phyloP scores from a whole-genome alignment of 78 protist genomes.

The Isochrysis galbana region DNA sequence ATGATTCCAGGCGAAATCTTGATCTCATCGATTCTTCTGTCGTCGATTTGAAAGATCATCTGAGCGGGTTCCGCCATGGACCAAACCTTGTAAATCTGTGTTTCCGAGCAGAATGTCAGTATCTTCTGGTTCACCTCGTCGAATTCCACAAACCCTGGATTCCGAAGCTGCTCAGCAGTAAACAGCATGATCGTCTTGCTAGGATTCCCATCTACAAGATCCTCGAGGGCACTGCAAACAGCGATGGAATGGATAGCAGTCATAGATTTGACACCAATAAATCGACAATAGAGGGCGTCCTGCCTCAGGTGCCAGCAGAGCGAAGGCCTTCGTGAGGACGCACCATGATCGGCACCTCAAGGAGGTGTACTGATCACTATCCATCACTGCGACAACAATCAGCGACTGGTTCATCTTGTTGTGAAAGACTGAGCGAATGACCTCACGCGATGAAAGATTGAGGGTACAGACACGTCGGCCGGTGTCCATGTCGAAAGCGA shows the following conservation, averaged over 20 bases:
- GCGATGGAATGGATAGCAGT: no score
- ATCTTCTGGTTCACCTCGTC: constrained; percentile 29
- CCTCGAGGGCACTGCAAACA: no score
- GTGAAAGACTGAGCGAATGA: not conserved
- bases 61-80: not conserved
- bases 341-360: not conserved
- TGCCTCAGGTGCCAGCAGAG: not conserved
- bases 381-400: not conserved
- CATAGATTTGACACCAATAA: no score
- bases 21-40: not conserved
- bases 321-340: no score
- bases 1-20: constrained; percentile 12
- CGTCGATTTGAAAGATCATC: not conserved
- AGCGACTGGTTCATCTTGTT: not conserved
- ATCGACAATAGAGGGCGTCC: no score
- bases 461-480: not conserved
- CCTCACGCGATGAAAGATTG: not conserved
- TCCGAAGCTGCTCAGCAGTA: not conserved
- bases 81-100: not conserved
- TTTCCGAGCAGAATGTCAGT: not conserved
- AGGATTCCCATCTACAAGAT: no score
- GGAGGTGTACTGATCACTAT: not conserved
- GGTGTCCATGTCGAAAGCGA: not conserved
- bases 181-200: not conserved
- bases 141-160: constrained; percentile 36